Percentiles rank a stretch among this genome's conserved stretches.
phyloP scores from a whole-genome alignment of 257 asterid genomes.

The Striga asiatica region DNA sequence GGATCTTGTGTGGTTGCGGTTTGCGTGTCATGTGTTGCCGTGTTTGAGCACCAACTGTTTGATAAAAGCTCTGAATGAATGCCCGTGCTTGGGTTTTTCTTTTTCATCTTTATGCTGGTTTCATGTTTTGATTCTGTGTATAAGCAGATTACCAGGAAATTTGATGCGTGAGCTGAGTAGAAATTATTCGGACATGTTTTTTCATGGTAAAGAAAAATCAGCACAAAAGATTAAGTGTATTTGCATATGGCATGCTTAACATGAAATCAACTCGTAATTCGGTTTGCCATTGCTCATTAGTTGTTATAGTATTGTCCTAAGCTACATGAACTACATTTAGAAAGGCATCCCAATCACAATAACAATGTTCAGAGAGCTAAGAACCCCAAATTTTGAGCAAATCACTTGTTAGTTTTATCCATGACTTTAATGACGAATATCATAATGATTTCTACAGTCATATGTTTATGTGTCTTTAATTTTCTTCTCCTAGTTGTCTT shows the following conservation, averaged over 20 bases:
- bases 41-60: slow-evolving; percentile 28
- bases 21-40: not conserved
- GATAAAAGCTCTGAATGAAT: slow-evolving; percentile 25
- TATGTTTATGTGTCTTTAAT: no score
- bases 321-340: no score
- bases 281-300: not conserved
- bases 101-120: not conserved
- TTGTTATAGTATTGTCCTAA: not conserved
- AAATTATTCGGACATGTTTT: not conserved
- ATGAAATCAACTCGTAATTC: not conserved
- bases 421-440: not conserved
- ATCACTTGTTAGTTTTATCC: not conserved
- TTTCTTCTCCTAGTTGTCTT: not conserved
- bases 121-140: not conserved
- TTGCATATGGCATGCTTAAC: not conserved
- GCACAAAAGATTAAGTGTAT: not conserved
- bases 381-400: not conserved
- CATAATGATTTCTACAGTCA: no score
- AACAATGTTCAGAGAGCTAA: not conserved
- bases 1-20: not conserved
- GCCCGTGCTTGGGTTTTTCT: not conserved
- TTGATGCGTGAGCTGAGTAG: slow-evolving; percentile 1
- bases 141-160: not conserved
- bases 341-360: no score
- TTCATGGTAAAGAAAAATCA: not conserved